phyloP scores from a whole-genome alignment of 192 early-diverging fungal species.

The Chytriomyces sp. region DNA sequence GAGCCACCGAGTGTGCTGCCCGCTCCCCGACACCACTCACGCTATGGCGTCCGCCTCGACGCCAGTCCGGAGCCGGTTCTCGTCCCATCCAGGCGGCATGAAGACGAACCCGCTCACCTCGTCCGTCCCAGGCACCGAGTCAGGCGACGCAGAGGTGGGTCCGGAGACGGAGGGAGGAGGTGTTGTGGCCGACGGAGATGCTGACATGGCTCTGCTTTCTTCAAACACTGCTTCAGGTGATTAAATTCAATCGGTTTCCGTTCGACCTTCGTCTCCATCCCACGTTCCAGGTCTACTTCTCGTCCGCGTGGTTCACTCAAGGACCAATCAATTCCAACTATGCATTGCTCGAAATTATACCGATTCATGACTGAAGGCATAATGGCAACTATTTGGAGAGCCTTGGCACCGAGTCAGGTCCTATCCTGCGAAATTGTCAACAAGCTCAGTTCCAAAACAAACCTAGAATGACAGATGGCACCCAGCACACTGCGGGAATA shows the following conservation, averaged over 20 bases:
- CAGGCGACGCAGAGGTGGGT: conserved; percentile 8
- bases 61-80: conserved; percentile 43
- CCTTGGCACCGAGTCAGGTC: too few relatives aligned
- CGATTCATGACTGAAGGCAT: too few relatives aligned
- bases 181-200: neutral
- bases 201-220: neutral
- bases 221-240: neutral
- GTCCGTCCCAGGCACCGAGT: neutral
- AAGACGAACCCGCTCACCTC: conserved; percentile 50
- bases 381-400: too few relatives aligned
- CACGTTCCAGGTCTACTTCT: neutral
- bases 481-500: too few relatives aligned
- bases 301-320: neutral
- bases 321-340: too few relatives aligned
- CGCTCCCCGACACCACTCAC: conserved; percentile 37
- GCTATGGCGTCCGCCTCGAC: conserved; percentile 54
- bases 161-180: neutral
- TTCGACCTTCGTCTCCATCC: neutral
- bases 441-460: too few relatives aligned
- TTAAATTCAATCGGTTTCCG: neutral
- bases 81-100: conserved; percentile 57
- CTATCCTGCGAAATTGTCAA: too few relatives aligned
- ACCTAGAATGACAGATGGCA: too few relatives aligned
- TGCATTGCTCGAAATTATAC: too few relatives aligned
- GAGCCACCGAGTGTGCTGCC: neutral